phyloP scores from a whole-genome alignment of 257 asterid genomes.

The Datura wrightii region DNA sequence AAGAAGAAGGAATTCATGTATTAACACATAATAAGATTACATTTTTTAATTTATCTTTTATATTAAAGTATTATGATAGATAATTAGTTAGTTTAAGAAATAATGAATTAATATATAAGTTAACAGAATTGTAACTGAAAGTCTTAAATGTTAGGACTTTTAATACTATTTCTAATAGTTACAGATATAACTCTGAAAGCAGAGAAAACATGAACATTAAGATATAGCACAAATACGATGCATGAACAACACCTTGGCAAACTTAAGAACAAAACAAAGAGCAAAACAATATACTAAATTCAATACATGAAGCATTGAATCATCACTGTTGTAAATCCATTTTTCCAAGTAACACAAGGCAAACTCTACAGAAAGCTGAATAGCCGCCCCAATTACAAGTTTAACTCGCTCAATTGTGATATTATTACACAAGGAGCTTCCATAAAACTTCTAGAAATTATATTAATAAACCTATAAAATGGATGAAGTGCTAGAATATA shows the following conservation, averaged over 20 bases:
- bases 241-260: slow-evolving; percentile 31
- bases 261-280: slow-evolving; percentile 8
- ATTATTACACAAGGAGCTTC: neutral
- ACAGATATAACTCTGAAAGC: slow-evolving; percentile 60
- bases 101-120: too few relatives aligned
- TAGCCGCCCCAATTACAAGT: slow-evolving; percentile 76
- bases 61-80: too few relatives aligned
- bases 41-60: too few relatives aligned
- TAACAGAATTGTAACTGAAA: too few relatives aligned
- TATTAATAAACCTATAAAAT: too few relatives aligned
- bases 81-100: too few relatives aligned
- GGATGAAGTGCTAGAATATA: neutral
- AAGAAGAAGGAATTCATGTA: too few relatives aligned
- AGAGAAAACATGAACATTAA: neutral
- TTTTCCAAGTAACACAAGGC: slow-evolving; percentile 81
- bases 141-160: too few relatives aligned
- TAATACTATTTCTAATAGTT: slow-evolving; percentile 72
- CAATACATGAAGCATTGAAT: slow-evolving; percentile 75
- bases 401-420: slow-evolving; percentile 81
- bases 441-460: too few relatives aligned
- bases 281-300: too few relatives aligned
- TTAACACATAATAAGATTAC: too few relatives aligned
- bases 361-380: slow-evolving; percentile 80
- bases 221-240: slow-evolving; percentile 24
- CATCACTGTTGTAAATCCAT: slow-evolving; percentile 64